phyloP scores from a whole-genome alignment of 768 basidiomycete species.

The Pleurotus giganteus region DNA sequence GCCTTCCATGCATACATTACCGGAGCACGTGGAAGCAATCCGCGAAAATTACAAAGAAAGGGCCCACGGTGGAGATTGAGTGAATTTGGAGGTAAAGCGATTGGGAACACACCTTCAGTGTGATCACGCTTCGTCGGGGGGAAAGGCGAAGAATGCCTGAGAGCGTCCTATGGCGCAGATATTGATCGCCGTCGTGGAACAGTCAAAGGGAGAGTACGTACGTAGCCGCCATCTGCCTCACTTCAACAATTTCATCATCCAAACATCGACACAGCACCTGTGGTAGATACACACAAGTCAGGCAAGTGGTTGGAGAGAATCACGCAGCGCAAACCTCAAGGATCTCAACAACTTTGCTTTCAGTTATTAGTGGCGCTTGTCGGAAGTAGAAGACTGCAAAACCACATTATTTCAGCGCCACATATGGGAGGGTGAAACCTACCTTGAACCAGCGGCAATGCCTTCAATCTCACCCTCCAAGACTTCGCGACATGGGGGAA shows the following conservation, averaged over 20 bases:
- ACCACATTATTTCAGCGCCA: not conserved
- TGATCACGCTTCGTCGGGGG: slow-evolving; percentile 71
- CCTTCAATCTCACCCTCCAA: slow-evolving; percentile 86
- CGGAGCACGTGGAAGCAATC: not conserved
- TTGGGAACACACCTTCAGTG: slow-evolving; percentile 54
- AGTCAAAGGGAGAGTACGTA: slow-evolving; percentile 32
- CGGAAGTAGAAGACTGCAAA: slow-evolving; percentile 80
- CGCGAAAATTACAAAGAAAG: not conserved
- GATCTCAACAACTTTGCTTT: slow-evolving; percentile 74
- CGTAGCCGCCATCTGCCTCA: slow-evolving; percentile 86
- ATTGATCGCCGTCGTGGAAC: not conserved
- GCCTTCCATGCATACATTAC: no score
- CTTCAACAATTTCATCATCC: slow-evolving; percentile 86
- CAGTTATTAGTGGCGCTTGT: slow-evolving; percentile 76
- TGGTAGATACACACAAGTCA: not conserved
- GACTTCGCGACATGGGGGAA: slow-evolving; percentile 49
- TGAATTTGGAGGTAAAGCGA: not conserved
- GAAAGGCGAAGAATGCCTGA: slow-evolving; percentile 83
- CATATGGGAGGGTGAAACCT: slow-evolving; percentile 9
- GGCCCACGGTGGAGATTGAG: not conserved
- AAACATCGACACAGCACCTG: slow-evolving; percentile 79
- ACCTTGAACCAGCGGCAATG: slow-evolving; percentile 83
- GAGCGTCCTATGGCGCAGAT: slow-evolving; percentile 50
- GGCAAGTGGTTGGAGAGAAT: not conserved
- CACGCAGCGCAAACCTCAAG: slow-evolving; percentile 54